Evolutionary conservation across 208 protist genomes (phyloP).

Genomic region (Trypanosoma platydactyli): DNA sequence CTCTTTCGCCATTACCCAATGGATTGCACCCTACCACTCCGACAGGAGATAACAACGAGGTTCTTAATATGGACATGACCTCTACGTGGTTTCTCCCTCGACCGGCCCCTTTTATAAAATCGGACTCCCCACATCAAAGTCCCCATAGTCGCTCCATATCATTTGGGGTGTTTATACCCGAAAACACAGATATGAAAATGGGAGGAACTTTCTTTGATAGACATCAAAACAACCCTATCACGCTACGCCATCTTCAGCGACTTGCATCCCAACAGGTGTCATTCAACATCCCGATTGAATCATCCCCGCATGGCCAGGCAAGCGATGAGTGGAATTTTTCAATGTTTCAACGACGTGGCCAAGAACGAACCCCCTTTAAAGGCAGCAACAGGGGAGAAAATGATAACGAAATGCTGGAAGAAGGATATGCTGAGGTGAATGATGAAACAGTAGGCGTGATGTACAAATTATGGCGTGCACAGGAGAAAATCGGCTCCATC

Average conservation of each 20-base stretch:
- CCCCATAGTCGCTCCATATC: background rate
- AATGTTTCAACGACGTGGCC: too few species aligned
- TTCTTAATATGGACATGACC: conserved; percentile 31
- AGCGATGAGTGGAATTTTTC: too few species aligned
- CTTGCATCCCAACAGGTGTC: background rate
- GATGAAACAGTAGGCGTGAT: background rate
- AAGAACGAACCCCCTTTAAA: background rate
- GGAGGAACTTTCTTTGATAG: background rate
- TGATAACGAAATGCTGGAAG: background rate
- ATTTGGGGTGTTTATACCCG: background rate
- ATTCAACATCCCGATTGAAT: background rate
- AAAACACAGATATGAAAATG: background rate
- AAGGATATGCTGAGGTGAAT: background rate
- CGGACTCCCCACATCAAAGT: background rate
- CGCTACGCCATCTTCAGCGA: background rate
- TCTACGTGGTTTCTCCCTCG: conserved; percentile 24
- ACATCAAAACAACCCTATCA: background rate
- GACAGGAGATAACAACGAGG: background rate
- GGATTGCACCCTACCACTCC: background rate
- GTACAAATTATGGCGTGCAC: background rate
- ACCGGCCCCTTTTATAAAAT: too few species aligned
- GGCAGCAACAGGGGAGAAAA: background rate
- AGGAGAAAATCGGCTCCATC: conserved; percentile 29
- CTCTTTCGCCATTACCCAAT: background rate
- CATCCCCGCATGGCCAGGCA: background rate